A percentile compares a stretch with the other conserved stretches of the same genome.
These are phyloP conservation scores for Aspergillus jensenii DNA, from an alignment of 2,329 filamentous ascomycete species.

Conservation along the genomic window DNA sequence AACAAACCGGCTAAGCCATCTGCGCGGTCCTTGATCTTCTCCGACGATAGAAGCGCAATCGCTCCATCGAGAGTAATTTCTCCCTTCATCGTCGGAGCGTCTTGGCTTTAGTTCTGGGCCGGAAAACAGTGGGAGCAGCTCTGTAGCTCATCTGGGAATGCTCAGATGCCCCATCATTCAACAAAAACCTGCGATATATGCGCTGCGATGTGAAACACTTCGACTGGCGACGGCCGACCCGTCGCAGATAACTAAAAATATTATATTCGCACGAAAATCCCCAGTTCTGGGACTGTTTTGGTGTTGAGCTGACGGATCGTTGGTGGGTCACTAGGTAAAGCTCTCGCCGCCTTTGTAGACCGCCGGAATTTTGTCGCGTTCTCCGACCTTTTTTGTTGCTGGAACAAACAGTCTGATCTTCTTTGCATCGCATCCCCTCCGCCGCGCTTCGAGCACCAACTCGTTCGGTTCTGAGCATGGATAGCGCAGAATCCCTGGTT, in stretches of 20 bases:
- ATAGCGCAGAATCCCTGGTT: constrained; percentile 70
- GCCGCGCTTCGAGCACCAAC: constrained; percentile 28
- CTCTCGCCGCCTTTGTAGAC: constrained; percentile 20
- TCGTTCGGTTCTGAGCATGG: constrained; percentile 54
- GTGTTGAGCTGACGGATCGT: background rate
- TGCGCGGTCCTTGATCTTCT: constrained; percentile 47
- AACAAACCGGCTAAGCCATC: constrained; percentile 51
- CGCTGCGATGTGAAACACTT: background rate
- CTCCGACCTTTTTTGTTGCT: constrained; percentile 34
- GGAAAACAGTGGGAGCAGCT: background rate
- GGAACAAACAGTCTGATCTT: constrained; percentile 25
- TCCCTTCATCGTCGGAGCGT: constrained; percentile 32
- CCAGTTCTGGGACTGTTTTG: constrained; percentile 1
- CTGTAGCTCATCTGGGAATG: constrained; percentile 3
- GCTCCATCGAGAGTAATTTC: constrained; percentile 44
- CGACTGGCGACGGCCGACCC: background rate
- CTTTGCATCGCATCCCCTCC: constrained; percentile 16
- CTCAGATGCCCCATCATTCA: constrained; percentile 2
- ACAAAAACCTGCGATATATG: background rate
- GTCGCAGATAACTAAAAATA: background rate
- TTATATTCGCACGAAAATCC: background rate
- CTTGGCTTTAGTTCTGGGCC: constrained; percentile 5
- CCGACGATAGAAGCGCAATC: constrained; percentile 44
- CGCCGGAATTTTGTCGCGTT: constrained; percentile 38
- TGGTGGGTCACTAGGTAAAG: constrained; percentile 9